Percentiles rank a stretch among this genome's conserved stretches.
Conservation (phyloP, 2,329 filamentous ascomycete genomes). For the Stachybotrys elegans region DNA sequence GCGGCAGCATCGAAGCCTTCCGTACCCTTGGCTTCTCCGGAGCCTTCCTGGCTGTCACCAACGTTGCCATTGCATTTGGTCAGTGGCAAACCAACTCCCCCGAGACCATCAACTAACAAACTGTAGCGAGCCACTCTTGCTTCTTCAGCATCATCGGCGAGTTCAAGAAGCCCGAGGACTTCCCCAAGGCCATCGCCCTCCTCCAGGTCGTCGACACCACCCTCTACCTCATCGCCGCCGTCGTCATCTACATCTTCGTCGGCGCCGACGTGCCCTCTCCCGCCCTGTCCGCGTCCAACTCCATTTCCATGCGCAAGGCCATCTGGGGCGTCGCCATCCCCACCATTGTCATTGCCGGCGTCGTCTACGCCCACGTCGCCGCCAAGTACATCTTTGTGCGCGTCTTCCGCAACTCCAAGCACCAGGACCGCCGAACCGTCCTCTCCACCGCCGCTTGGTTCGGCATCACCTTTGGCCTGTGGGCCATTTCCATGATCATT, state of each 20-base stretch:
- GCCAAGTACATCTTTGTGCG: conserved; percentile 62
- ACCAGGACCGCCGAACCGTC: conserved; percentile 44
- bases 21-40: conserved; percentile 39
- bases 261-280: conserved; percentile 58
- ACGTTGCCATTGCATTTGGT: conserved; percentile 64
- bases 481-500: conserved; percentile 61
- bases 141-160: conserved; percentile 65
- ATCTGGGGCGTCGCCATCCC: conserved; percentile 65
- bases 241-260: conserved; percentile 64
- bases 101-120: conserved; percentile 1
- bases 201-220: conserved; percentile 54
- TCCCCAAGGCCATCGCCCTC: conserved; percentile 37
- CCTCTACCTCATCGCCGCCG: conserved; percentile 59
- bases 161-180: conserved; percentile 49
- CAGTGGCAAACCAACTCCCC: conserved; percentile 2
- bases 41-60: conserved; percentile 54
- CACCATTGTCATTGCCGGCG: conserved; percentile 66
- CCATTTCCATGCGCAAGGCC: conserved; percentile 50
- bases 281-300: conserved; percentile 57
- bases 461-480: conserved; percentile 47
- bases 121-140: conserved; percentile 51
- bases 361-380: conserved; percentile 64
- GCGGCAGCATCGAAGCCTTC: conserved; percentile 24
- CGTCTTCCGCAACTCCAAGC: conserved; percentile 54
- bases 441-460: conserved; percentile 54